phyloP scores from a whole-genome alignment of 1,284 basidiomycete species.

The Chondrostereum purpureum region DNA sequence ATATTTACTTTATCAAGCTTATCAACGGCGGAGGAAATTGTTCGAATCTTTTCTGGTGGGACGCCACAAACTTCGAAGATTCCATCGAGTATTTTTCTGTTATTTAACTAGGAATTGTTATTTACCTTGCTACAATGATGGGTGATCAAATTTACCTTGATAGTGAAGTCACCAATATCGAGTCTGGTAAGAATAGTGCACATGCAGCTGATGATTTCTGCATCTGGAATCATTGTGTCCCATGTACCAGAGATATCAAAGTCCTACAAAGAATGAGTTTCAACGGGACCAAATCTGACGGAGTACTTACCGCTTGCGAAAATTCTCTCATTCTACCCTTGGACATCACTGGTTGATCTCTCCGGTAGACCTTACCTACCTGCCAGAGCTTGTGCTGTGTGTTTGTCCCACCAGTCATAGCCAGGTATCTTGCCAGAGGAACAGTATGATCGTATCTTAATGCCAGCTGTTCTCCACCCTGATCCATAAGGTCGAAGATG shows the following conservation, averaged over 20 bases:
- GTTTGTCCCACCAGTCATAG: constrained; percentile 82
- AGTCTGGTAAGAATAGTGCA: constrained; percentile 80
- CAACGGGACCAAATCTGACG: constrained; percentile 1
- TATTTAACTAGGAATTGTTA: constrained; percentile 67
- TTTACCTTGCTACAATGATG: not conserved
- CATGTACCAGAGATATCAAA: constrained; percentile 93
- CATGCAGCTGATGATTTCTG: constrained; percentile 82
- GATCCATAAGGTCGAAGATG: constrained; percentile 97
- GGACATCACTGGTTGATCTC: constrained; percentile 96
- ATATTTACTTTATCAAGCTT: constrained; percentile 89
- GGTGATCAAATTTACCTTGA: constrained; percentile 63
- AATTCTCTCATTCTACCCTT: constrained; percentile 99
- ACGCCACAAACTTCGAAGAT: constrained; percentile 98
- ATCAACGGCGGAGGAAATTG: constrained; percentile 97
- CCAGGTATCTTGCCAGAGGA: constrained; percentile 91
- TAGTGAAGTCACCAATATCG: constrained; percentile 87
- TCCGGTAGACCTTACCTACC: constrained; percentile 94
- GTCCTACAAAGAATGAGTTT: constrained; percentile 54
- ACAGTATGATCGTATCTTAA: constrained; percentile 97
- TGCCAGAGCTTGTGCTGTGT: constrained; percentile 86
- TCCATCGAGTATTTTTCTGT: constrained; percentile 96
- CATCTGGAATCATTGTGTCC: constrained; percentile 97
- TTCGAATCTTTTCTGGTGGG: constrained; percentile 82
- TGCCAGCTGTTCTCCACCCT: constrained; percentile 96
- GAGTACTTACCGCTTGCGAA: constrained; percentile 81